phyloP scores from a whole-genome alignment of 2,329 filamentous ascomycete genomes.

The Claviceps humidiphila region DNA sequence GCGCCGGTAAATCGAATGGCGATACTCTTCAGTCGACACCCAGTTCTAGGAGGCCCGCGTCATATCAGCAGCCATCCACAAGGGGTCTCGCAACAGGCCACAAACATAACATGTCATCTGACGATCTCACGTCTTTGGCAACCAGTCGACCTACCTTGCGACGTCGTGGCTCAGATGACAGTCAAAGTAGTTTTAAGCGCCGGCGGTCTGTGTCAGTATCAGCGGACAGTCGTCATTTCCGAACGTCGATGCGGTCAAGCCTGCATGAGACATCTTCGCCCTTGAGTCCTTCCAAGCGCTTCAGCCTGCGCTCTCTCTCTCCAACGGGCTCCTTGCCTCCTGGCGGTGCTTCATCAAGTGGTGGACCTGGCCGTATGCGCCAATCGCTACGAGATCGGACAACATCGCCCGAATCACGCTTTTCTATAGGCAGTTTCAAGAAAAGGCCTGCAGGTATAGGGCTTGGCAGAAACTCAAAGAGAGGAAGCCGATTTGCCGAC shows the following conservation, averaged over 20 bases:
- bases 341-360: conserved; percentile 1
- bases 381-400: conserved; percentile 29
- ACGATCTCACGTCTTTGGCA: conserved; percentile 10
- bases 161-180: conserved; percentile 49
- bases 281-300: conserved; percentile 37
- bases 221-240: conserved; percentile 47
- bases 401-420: conserved; percentile 24
- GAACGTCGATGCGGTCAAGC: conserved; percentile 53
- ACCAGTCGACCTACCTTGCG: conserved; percentile 24
- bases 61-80: conserved; percentile 15
- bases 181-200: conserved; percentile 74
- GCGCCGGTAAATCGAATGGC: conserved; percentile 8
- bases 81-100: conserved; percentile 9
- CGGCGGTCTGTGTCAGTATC: conserved; percentile 29
- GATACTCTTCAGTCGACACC: conserved; percentile 3
- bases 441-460: conserved; percentile 21
- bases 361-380: conserved; percentile 24
- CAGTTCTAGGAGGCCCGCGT: conserved; percentile 14
- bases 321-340: conserved; percentile 32
- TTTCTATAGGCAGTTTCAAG: conserved; percentile 26
- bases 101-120: conserved; percentile 14
- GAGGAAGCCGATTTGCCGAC: conserved; percentile 42
- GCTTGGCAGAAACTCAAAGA: conserved; percentile 26
- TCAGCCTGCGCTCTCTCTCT: conserved; percentile 59
- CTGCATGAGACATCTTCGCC: conserved; percentile 11